Evolutionary conservation across 1,139 yeast species (phyloP), one percentile per base, ranked within the genome.

Genomic region (Wickerhamiella infanticola): DNA sequence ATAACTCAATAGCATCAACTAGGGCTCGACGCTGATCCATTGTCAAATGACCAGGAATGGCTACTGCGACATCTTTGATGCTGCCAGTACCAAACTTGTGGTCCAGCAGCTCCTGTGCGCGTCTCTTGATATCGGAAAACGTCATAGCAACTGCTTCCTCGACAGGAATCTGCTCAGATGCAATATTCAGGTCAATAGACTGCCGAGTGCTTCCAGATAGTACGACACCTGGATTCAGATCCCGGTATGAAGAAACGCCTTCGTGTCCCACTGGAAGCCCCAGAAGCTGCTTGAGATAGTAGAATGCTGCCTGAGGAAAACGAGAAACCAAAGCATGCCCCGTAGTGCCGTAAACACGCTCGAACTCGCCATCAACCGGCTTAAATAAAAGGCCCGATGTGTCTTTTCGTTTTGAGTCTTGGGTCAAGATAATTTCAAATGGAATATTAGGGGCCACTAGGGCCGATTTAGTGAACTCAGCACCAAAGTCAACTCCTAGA

Each of bases 321-420:
- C 95, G 70, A 4, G 88, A 72, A 50, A 82, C 75, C 42, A 81
- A 67, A 0, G 84, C 73, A 18, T 77, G 72, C 1, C 90, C 84
- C 24, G 79, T 75, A 1, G 85, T 74, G 3, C 97, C 97, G 59
- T 80, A 88, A 1, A 76, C 66, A 52, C 97, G 72, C 36, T 72
- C 80, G 38, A 64, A 64, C 36, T 65, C 60, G 4, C 56, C 54
- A 2, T 51, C 55, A 11, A 66, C 67, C 9, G 65, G 63, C 52
- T 81, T 74, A 51, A 88, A 70, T 1, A 83, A 79, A 29, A 90
- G 57, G 0, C 94, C 95, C 2, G 88, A 73, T 9, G 78, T 68
- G 57, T 90, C 97, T 61, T 90, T 90, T 49, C 98, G 72, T 62
- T 86, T 85, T 5, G 95, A 83, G 58, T 90, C 97, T 39, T 84